Evolutionary conservation across 176 grass and related monocot genomes (phyloP).

Genomic region (Cymbopogon citratus): DNA sequence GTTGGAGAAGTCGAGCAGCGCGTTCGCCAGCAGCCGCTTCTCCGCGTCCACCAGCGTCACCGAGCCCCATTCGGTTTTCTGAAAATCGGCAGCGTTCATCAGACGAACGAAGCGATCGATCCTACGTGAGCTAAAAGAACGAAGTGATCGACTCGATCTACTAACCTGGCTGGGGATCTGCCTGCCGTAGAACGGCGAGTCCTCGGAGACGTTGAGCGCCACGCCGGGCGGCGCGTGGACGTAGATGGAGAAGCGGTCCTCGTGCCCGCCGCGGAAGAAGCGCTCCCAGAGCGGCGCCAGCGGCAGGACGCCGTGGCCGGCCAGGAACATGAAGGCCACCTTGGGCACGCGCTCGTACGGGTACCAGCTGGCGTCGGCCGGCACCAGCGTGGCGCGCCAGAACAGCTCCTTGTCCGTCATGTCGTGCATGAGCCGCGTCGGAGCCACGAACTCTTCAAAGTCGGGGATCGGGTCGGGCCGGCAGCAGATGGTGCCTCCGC

Average conservation of each 20-base stretch:
- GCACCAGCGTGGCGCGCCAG: conserved; percentile 79
- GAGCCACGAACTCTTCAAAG: conserved; percentile 57
- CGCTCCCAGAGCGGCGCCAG: conserved; percentile 77
- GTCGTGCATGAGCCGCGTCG: conserved; percentile 59
- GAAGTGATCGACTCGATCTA: too few relatives aligned
- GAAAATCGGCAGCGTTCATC: background rate
- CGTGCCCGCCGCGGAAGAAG: conserved; percentile 74
- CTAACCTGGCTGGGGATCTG: conserved; percentile 77
- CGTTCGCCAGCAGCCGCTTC: conserved; percentile 82
- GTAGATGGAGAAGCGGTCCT: conserved; percentile 63
- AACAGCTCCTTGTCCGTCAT: conserved; percentile 82
- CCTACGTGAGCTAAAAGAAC: background rate
- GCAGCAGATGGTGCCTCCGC: background rate
- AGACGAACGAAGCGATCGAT: background rate
- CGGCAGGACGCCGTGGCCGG: conserved; percentile 48
- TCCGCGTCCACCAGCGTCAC: conserved; percentile 82
- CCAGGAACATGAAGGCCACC: conserved; percentile 83
- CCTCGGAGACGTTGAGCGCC: conserved; percentile 43
- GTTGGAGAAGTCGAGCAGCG: conserved; percentile 82
- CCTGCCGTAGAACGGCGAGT: conserved; percentile 64
- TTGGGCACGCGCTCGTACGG: conserved; percentile 74
- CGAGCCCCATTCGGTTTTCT: conserved; percentile 61
- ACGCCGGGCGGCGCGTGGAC: conserved; percentile 59
- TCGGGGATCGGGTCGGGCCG: background rate
- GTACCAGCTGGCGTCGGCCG: conserved; percentile 27